These are phyloP conservation scores for Laburnicola sp. DNA, from an alignment of 2,329 filamentous ascomycete species.

Conservation along the genomic window DNA sequence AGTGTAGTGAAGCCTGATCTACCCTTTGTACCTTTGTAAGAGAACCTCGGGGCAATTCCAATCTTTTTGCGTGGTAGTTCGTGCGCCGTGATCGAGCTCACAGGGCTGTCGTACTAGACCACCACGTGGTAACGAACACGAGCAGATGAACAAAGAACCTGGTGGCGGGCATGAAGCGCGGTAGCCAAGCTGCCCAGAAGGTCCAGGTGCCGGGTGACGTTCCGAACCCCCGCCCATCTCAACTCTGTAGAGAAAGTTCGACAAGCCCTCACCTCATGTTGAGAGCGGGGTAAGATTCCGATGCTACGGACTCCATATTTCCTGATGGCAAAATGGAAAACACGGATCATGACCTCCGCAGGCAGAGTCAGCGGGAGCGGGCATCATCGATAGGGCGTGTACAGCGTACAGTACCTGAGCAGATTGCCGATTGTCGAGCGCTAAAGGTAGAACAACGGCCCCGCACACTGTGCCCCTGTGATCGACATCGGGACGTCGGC, in stretches of 20 bases:
- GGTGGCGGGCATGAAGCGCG: background rate
- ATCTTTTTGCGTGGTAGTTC: too few relatives aligned
- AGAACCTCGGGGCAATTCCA: too few relatives aligned
- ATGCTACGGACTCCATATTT: background rate
- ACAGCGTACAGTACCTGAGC: background rate
- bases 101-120: too few relatives aligned
- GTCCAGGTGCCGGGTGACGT: background rate
- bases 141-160: too few relatives aligned
- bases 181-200: background rate
- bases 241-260: too few relatives aligned
- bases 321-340: background rate
- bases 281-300: background rate
- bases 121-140: too few relatives aligned
- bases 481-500: conserved; percentile 12
- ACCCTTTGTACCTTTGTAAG: too few relatives aligned
- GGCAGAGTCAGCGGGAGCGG: conserved; percentile 1
- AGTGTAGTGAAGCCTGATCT: too few relatives aligned
- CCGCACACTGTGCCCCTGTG: conserved; percentile 9
- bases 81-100: background rate
- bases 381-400: background rate
- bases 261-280: too few relatives aligned
- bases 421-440: background rate
- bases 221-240: too few relatives aligned
- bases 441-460: background rate
- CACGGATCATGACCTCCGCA: background rate